Evolutionary conservation across 2,329 filamentous ascomycete genomes (phyloP), one percentile per base, ranked within the genome.

Genomic region (Neoarthrinium moseri): DNA sequence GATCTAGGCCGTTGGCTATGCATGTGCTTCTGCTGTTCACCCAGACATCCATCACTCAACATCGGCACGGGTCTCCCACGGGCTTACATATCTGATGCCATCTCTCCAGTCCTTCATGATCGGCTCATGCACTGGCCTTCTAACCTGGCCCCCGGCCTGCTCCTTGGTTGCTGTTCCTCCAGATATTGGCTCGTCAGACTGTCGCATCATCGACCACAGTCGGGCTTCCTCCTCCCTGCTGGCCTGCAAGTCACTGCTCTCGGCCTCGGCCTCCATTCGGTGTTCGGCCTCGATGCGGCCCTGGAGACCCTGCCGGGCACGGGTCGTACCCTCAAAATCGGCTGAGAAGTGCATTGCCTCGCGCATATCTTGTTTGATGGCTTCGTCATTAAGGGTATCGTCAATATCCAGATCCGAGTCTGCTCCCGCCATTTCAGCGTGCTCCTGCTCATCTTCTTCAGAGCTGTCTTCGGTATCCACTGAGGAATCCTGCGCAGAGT

Each of bases 341-440:
- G 52, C 47, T 0, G 53, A 48, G 50, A 58, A 59, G 13, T 42
- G 36, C 15, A 55, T 46, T 3, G 59, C 61, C 46, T 65, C 62
- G 45, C 48, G 20, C n/a, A 53, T 23, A 33, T 53, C 51, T 10
- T 22, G 41, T 22, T 47, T 27, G 26, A 53, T 41, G 15, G 44
- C 49, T 13, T 33, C 41, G 17, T 29, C 15, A 22, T 52, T 35
- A 6, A 48, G 24, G 36, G 12, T 13, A 4, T 3, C 6, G 26
- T 29, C 32, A 24, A 21, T 24, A 17, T 38, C 45, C 21, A 32
- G 3, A 39, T 50, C 30, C 24, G 17, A 23, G 13, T 44, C 33
- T 7, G 24, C 41, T 24, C 43, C 38, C 2, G 7, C 37, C n/a
- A 41, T 36, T 17, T 12, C 20, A n/a, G 4, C 13, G 15, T 8